A percentile compares a stretch with the other conserved stretches of the same genome.
phyloP scores from a whole-genome alignment of 129 eudicot species.

The Helianthus tuberosus region DNA sequence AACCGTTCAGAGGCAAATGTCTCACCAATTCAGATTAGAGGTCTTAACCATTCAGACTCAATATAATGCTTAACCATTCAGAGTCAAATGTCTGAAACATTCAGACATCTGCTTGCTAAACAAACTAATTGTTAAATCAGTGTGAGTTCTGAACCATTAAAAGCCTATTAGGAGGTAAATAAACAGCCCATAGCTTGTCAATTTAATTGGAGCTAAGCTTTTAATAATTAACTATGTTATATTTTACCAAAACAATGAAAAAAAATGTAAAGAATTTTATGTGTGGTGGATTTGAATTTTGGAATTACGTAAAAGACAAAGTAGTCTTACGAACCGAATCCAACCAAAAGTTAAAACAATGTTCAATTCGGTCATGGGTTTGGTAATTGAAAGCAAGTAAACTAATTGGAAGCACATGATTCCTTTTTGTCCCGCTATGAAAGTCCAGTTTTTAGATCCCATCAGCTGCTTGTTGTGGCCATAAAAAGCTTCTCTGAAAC shows the following conservation, averaged over 20 bases:
- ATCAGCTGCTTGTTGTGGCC: neutral
- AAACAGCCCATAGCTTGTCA: neutral
- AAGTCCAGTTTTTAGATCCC: neutral
- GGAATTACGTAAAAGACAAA: conserved; percentile 4
- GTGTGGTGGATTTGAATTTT: neutral
- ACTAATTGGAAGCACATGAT: no score
- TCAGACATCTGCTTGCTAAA: no score
- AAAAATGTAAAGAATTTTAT: neutral
- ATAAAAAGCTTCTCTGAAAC: no score
- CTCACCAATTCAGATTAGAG: no score
- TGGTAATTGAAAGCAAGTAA: neutral
- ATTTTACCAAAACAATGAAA: neutral
- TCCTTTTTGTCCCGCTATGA: conserved; percentile 12
- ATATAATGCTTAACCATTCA: no score
- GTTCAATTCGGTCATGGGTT: neutral
- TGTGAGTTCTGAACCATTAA: no score
- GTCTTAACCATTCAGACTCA: no score
- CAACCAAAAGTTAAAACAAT: conserved; percentile 4
- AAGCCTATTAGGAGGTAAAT: no score
- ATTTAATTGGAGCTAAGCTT: neutral
- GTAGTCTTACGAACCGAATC: neutral
- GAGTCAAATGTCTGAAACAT: no score
- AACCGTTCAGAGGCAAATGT: no score
- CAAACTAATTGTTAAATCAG: no score
- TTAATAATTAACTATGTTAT: neutral